Conservation (phyloP, 2,329 filamentous ascomycete species). For the Pseudocercospora musae region DNA sequence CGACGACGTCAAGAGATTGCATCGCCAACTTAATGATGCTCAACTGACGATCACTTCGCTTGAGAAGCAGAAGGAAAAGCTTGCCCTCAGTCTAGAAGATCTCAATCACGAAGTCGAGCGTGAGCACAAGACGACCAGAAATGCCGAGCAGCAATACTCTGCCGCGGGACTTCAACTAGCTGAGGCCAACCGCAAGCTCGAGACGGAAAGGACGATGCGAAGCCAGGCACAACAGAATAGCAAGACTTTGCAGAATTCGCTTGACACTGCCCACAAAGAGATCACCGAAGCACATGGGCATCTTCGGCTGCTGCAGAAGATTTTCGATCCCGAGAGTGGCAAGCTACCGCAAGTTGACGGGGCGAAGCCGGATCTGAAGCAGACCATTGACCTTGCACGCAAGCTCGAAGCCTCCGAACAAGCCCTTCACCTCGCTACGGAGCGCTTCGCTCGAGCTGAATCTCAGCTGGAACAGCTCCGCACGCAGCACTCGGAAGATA, state of each 20-base stretch:
- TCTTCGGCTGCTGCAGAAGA: slow-evolving; percentile 76
- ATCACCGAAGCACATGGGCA: slow-evolving; percentile 76
- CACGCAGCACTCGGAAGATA: slow-evolving; percentile 67
- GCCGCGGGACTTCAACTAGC: slow-evolving; percentile 77
- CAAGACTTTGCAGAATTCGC: slow-evolving; percentile 71
- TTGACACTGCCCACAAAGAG: slow-evolving; percentile 79
- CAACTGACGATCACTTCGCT: slow-evolving; percentile 78
- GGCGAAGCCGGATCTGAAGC: slow-evolving; percentile 64
- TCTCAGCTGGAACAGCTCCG: slow-evolving; percentile 75
- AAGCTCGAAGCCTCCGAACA: slow-evolving; percentile 87
- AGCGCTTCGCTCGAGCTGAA: slow-evolving; percentile 78
- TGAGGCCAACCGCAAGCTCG: slow-evolving; percentile 83
- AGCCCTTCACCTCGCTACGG: slow-evolving; percentile 77
- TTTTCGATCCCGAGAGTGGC: slow-evolving; percentile 69
- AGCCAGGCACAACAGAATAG: slow-evolving; percentile 82
- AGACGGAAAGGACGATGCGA: slow-evolving; percentile 83
- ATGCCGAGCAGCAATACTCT: slow-evolving; percentile 83
- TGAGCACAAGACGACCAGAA: slow-evolving; percentile 84
- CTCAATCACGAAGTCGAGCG: slow-evolving; percentile 86
- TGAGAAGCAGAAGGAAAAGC: slow-evolving; percentile 92
- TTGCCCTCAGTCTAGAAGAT: slow-evolving; percentile 83
- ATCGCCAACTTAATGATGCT: slow-evolving; percentile 79
- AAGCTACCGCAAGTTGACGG: slow-evolving; percentile 59
- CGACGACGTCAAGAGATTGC: slow-evolving; percentile 75
- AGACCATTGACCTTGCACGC: slow-evolving; percentile 71